Evolutionary conservation across 257 asterid species (phyloP), one percentile per base, ranked within the genome.

Genomic region (Knoxia roxburghii): DNA sequence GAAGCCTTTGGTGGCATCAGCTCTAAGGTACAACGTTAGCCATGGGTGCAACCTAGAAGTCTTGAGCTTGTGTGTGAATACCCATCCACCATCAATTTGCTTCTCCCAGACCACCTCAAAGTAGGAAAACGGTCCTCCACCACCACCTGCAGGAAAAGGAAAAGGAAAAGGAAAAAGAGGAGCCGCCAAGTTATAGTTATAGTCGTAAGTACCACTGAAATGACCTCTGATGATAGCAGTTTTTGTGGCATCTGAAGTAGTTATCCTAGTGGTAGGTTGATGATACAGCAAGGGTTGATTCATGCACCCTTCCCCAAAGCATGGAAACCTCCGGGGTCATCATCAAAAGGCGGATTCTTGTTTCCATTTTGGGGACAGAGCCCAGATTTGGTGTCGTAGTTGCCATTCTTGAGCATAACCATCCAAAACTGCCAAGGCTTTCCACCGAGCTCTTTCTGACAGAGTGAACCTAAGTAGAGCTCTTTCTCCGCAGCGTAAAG

Each of bases 401-500:
- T 56, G 40, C 62, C 62, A 29, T 56, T 56, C 35, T 56, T 56
- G 41, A 56, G 62, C 62, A 56, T 56, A 0, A 56, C 62, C 62
- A 30, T 56, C 62, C 41, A 56, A 30, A 56, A 56, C 62, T 56
- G 62, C 62, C 62, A 56, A 7, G 62, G 62, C 41, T 29, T 56
- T 56, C 39, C 39, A 26, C 1, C 39, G 6, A 6, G 21, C 61
- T 55, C 39, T 39, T 55, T 11, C 23, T 56, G 68, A 64, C 96
- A 89, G 21, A 83, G 73, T 2, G 83, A 75, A 40, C 95, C 95
- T 14, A 89, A 70, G 63, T 83, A 89, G 14, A 81, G 67, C 76
- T 89, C 96, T 80, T 89, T 89, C 75, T 76, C 87, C 35, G 35
- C 87, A 2, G 89, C 95, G 69, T 83, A 89, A 8, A 83, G 79